Conservation (phyloP, 148 eudicot genomes). For the Chenopodium quinoa region DNA sequence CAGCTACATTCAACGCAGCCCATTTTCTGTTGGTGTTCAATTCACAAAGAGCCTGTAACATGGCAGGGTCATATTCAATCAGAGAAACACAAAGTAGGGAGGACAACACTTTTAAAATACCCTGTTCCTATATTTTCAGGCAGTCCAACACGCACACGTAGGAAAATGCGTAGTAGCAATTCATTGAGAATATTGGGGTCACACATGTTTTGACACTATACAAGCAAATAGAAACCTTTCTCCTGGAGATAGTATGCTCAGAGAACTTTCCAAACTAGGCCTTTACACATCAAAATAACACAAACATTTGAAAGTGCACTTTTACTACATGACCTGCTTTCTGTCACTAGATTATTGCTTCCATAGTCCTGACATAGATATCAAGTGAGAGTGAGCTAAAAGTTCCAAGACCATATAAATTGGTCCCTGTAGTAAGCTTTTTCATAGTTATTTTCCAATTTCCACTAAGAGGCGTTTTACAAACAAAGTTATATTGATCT, state of each 20-base stretch:
- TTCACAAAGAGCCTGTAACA: constrained; percentile 58
- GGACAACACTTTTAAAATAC: not conserved
- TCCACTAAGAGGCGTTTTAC: not conserved
- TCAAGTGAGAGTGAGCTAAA: not conserved
- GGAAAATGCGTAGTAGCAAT: not conserved
- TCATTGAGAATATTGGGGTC: not conserved
- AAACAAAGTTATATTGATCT: not conserved
- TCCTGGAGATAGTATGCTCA: not conserved
- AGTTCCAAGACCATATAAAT: not conserved
- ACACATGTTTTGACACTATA: not conserved
- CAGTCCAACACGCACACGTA: not conserved
- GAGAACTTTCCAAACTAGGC: not conserved
- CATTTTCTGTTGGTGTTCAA: constrained; percentile 55
- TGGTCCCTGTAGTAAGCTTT: not conserved
- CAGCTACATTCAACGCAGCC: constrained; percentile 80
- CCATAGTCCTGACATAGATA: not conserved
- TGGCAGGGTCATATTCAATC: constrained; percentile 8
- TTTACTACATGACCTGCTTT: not conserved
- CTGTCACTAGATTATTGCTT: too few species aligned
- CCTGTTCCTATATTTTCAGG: not conserved
- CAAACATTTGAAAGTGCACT: not conserved
- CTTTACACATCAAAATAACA: not conserved
- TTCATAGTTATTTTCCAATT: not conserved
- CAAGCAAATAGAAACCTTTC: not conserved
- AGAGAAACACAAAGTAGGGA: constrained; percentile 6